Percentiles rank a stretch among this genome's conserved stretches.
Evolutionary conservation across 2,329 filamentous ascomycete species (phyloP).

Genomic region (Clarireedia paspali): DNA sequence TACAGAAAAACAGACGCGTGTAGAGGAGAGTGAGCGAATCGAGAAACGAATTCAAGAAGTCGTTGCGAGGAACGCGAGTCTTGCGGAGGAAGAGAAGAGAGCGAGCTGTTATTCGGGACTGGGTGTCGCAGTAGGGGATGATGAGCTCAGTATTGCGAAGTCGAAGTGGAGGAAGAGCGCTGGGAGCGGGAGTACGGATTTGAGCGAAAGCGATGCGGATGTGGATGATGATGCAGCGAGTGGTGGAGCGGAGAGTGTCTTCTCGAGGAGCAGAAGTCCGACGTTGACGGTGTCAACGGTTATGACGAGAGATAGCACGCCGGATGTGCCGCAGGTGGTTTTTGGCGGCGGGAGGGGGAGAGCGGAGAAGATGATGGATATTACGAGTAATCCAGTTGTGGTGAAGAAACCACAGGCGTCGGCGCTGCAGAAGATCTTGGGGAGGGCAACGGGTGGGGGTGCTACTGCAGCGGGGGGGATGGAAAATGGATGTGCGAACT

Average conservation of each 20-base stretch:
- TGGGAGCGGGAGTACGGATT: slow-evolving; percentile 30
- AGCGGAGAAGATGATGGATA: neutral
- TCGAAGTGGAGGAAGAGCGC: slow-evolving; percentile 14
- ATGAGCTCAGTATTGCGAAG: slow-evolving; percentile 23
- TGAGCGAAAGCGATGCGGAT: slow-evolving; percentile 3
- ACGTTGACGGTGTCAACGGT: slow-evolving; percentile 30
- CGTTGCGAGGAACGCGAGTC: neutral
- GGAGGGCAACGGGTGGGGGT: slow-evolving; percentile 32
- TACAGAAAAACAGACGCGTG: slow-evolving; percentile 38
- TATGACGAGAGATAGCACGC: slow-evolving; percentile 7
- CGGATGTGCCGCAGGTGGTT: neutral
- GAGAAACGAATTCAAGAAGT: slow-evolving; percentile 14
- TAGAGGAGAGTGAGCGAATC: slow-evolving; percentile 24
- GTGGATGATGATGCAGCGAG: slow-evolving; percentile 9
- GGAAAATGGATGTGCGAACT: slow-evolving; percentile 42
- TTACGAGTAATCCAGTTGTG: slow-evolving; percentile 16
- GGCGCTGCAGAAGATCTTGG: slow-evolving; percentile 42
- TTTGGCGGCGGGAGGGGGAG: slow-evolving; percentile 1
- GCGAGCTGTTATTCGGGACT: slow-evolving; percentile 1
- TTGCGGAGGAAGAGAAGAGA: neutral
- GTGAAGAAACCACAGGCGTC: slow-evolving; percentile 31
- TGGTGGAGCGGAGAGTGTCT: slow-evolving; percentile 32
- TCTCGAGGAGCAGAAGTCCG: slow-evolving; percentile 53
- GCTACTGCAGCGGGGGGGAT: slow-evolving; percentile 15
- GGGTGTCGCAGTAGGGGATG: slow-evolving; percentile 4